Conservation (phyloP, 73 alveolate genomes). For the Paramecium biaurelia region DNA sequence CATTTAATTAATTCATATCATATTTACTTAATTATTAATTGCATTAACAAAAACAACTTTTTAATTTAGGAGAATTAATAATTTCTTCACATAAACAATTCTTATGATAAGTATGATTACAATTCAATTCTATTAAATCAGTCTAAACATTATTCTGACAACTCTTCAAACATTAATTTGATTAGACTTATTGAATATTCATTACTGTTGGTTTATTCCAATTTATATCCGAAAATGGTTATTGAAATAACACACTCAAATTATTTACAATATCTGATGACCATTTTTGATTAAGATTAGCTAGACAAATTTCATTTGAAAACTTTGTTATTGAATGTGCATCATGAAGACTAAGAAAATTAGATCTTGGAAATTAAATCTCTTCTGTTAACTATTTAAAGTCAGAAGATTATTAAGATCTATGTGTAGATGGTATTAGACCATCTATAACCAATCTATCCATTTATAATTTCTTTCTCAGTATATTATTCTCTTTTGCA, state of each 20-base stretch:
- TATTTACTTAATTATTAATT: not conserved
- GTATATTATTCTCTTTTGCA: not conserved
- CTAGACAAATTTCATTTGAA: not conserved
- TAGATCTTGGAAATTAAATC: not conserved
- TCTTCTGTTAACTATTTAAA: not conserved
- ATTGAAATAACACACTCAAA: not conserved
- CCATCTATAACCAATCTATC: not conserved
- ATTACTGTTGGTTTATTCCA: not conserved
- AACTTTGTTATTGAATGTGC: not conserved
- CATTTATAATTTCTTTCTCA: not conserved
- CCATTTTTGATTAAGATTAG: not conserved
- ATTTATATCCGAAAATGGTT: not conserved
- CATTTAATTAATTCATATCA: not conserved
- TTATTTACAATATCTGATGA: not conserved
- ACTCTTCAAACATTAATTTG: not conserved
- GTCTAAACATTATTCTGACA: not conserved
- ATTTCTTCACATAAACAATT: not conserved
- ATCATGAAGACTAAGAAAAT: not conserved
- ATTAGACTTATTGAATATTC: not conserved
- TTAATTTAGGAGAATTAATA: not conserved
- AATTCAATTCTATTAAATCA: not conserved
- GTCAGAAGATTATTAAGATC: not conserved
- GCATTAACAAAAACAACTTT: not conserved
- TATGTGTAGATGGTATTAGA: not conserved
- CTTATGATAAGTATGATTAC: not conserved